Percentiles rank a stretch among this genome's conserved stretches.
phyloP scores from a whole-genome alignment of 176 grass and related monocot genomes.

The Oryza glaberrima region DNA sequence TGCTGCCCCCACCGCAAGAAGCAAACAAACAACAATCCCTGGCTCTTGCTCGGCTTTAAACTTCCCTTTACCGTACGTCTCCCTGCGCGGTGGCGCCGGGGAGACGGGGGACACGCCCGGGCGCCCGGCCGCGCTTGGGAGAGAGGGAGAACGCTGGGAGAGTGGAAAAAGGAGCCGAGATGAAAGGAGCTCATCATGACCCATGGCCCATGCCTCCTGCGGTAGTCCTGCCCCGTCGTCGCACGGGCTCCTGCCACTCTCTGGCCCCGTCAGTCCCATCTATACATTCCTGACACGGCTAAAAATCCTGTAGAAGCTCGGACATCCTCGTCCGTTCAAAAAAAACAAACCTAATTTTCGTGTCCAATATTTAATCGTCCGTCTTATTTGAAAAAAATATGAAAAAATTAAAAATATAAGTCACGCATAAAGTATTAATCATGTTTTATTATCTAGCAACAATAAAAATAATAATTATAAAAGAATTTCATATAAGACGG shows the following conservation, averaged over 20 bases:
- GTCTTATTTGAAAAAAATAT: no score
- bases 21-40: slow-evolving; percentile 34
- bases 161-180: not conserved
- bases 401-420: no score
- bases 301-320: no score
- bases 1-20: slow-evolving; percentile 36
- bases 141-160: not conserved
- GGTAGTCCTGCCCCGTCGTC: not conserved
- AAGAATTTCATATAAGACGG: no score
- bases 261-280: no score
- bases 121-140: not conserved
- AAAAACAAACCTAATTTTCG: no score
- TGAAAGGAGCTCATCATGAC: slow-evolving; percentile 39
- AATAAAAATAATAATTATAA: no score
- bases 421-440: no score
- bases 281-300: no score
- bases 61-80: not conserved
- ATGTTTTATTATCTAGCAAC: no score
- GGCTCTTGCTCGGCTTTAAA: not conserved
- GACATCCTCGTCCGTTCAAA: no score
- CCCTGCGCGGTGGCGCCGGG: slow-evolving; percentile 4
- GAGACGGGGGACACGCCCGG: slow-evolving; percentile 26
- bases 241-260: slow-evolving; percentile 21
- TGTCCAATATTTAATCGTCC: no score
- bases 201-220: not conserved